Conservation (phyloP, 305 asterid genomes). For the Fraxinus baroniana region DNA sequence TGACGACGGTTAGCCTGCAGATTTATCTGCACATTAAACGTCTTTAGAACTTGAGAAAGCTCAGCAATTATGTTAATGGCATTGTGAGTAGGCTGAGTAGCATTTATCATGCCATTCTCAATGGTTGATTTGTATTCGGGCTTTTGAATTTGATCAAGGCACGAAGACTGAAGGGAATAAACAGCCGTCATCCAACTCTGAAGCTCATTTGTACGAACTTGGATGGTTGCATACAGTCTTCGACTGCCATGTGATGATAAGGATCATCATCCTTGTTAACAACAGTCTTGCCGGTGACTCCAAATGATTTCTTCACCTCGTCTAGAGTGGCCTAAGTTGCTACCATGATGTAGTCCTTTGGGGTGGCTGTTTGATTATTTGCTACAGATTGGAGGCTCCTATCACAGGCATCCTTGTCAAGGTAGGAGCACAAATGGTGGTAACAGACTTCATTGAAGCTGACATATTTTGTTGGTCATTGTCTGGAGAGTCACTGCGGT, state of each 20-base stretch:
- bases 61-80: conserved; percentile 57
- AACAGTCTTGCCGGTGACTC: conserved; percentile 16
- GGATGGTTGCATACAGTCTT: conserved; percentile 49
- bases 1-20: conserved; percentile 26
- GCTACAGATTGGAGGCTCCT: conserved; percentile 40
- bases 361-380: conserved; percentile 46
- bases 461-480: not conserved
- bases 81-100: conserved; percentile 62
- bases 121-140: conserved; percentile 39
- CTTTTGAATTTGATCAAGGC: conserved; percentile 45
- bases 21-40: conserved; percentile 29
- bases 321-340: conserved; percentile 35
- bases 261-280: conserved; percentile 43
- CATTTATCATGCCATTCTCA: conserved; percentile 40
- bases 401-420: conserved; percentile 47
- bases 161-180: conserved; percentile 43
- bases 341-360: conserved; percentile 54
- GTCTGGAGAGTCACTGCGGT: not conserved
- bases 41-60: conserved; percentile 34
- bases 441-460: conserved; percentile 44
- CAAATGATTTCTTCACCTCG: conserved; percentile 39
- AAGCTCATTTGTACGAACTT: conserved; percentile 43
- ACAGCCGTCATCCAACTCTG: conserved; percentile 59
- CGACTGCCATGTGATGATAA: conserved; percentile 36
- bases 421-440: conserved; percentile 51